Evolutionary conservation across 495 filamentous ascomycete species (phyloP), one percentile per base, ranked within the genome.

Genomic region (Daldinia concentrica): DNA sequence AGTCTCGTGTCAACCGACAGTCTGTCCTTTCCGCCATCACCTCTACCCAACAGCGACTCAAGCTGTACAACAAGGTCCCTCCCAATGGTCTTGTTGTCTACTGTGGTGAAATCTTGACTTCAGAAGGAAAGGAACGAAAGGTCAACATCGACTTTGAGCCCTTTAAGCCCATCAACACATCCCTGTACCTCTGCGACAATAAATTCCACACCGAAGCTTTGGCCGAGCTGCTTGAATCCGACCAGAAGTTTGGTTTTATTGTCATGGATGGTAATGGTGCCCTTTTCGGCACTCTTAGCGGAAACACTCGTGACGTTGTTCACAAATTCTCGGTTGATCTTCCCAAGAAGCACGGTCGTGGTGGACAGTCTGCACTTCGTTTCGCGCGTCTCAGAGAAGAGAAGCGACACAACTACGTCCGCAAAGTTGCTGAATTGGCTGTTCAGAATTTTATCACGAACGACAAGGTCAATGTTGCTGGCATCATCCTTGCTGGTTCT

Each of bases 121-220:
- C 90, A 8, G 95, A 99, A 84, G 95, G 95, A 80, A 99, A 99
- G 80, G 95, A 99, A 81, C 87, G 95, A 68, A 98, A 97, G 86
- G 95, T 99, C 83, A 99, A 98, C 82, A 98, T 98, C 78, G 96
- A 98, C 76, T 99, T 99, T 77, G 95, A 99, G 79, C 95, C 95
- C 14, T 99, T 99, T 86, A 99, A 98, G 86, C 95, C 95, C 22
- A 98, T 99, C 88, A 99, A 99, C 82, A 99, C 95, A 5, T 99
- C 95, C 9, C 89, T 99, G 8, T 99, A 99, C 80, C 90, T 99
- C 29, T 99, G 95, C 84, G 95, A 99, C 86, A 99, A 99, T 85
- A 99, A 99, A 77, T 99, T 99, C 84, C 95, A 99, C 79, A 99
- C 95, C 37, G 95, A 99, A 79, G 95, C 95, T 6, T 84, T 99